Percentiles rank a stretch among this genome's conserved stretches.
Conservation (phyloP, 352 stramenopile species). For the Phytophthora pini region DNA sequence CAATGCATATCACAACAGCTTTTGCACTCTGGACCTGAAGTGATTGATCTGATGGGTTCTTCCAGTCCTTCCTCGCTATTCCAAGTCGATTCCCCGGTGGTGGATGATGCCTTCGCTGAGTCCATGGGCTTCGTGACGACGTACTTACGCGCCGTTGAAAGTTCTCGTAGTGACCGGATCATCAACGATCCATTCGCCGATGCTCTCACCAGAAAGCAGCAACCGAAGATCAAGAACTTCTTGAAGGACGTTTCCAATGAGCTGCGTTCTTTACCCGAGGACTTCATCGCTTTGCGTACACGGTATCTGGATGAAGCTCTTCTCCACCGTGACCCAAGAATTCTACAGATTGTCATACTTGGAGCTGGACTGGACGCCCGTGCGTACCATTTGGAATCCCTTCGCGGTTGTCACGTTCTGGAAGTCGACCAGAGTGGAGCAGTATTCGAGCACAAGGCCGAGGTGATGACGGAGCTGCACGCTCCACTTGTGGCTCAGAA, state of each 20-base stretch:
- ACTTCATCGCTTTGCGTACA: slow-evolving; percentile 54
- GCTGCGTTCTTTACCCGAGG: slow-evolving; percentile 8
- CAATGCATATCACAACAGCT: slow-evolving; percentile 10
- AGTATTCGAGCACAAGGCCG: slow-evolving; percentile 56
- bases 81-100: slow-evolving; percentile 9
- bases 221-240: slow-evolving; percentile 37
- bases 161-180: slow-evolving; percentile 36
- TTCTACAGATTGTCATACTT: slow-evolving; percentile 67
- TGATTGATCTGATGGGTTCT: slow-evolving; percentile 17
- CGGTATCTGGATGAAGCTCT: slow-evolving; percentile 66
- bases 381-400: slow-evolving; percentile 58
- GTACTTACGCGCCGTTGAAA: slow-evolving; percentile 43
- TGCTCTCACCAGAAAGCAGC: slow-evolving; percentile 29
- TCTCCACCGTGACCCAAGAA: slow-evolving; percentile 40
- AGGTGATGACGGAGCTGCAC: slow-evolving; percentile 51
- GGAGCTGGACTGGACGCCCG: slow-evolving; percentile 59
- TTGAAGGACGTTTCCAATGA: slow-evolving; percentile 14
- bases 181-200: slow-evolving; percentile 47
- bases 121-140: slow-evolving; percentile 46
- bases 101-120: slow-evolving; percentile 33
- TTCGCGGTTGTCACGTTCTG: slow-evolving; percentile 51
- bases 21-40: slow-evolving; percentile 5
- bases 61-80: slow-evolving; percentile 19
- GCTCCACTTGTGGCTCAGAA: slow-evolving; percentile 48
- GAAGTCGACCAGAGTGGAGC: slow-evolving; percentile 57